Evolutionary conservation across 805 yeast species (phyloP), one percentile per base, ranked within the genome.

Genomic region (Sugiyamaella valdiviana): DNA sequence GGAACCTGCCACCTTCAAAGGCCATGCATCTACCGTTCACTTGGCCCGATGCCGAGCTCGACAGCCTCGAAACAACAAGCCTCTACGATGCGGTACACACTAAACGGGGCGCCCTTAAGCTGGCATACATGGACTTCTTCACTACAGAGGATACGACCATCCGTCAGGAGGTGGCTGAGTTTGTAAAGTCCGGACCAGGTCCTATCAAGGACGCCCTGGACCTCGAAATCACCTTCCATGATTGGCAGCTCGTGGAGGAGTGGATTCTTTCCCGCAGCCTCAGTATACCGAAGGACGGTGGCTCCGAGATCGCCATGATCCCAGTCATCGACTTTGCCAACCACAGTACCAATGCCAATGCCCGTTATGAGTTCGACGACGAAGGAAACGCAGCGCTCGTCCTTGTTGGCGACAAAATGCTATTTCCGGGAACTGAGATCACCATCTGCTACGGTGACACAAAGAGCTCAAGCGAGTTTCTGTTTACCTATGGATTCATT

Each of bases 261-360:
- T 65, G 70, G 67, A 58, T 66, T 4, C 52, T 63, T 2, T 67
- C 72, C 20, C 56, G 74, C 12, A 52, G 62, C 2, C 46, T 70
- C 26, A 67, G 65, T 40, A 54, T 67, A 1, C 55, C 57, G 2
- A 50, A 46, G 17, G 39, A 36, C 16, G 39, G 7, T 12, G 16
- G 17, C 2, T 36, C 48, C 14, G 49, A 53, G 41, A 39, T 74
- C 49, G 78, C 73, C 69, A 70, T 79, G 51, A 79, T 78, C 2
- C 84, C 84, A 0, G 54, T 76, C 4, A 56, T 79, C 2, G 84
- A 79, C 56, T 70, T 76, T 56, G 79, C 73, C 21, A 78, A 78
- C 58, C 83, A 78, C 53, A 36, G 53, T 14, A 48, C 46, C 32
- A 39, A 44, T 1, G 55, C 62, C n/a, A 65, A 63, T 39, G 62